Conservation (phyloP, 2,329 filamentous ascomycete genomes). For the Plectosphaerella plurivora region DNA sequence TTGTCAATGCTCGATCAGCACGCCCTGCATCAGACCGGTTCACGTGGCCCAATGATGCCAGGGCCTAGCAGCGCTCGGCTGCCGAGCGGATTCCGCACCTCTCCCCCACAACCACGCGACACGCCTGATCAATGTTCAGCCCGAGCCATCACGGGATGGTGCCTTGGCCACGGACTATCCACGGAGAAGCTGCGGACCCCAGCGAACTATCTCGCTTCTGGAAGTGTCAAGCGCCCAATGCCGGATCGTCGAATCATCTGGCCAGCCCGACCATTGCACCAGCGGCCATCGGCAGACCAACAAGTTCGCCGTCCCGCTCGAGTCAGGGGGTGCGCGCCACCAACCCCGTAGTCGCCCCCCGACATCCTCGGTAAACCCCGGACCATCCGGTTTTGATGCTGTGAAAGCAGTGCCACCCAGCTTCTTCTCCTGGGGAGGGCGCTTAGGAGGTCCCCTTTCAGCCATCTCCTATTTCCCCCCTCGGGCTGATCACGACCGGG, state of each 20-base stretch:
- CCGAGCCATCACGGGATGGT: neutral
- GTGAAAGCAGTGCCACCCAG: no score
- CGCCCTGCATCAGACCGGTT: neutral
- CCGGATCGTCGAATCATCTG: neutral
- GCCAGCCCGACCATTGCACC: neutral
- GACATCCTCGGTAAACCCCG: neutral
- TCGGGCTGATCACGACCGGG: no score
- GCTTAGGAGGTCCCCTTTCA: neutral
- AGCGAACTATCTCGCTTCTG: neutral
- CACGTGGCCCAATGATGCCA: neutral
- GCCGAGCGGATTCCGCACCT: neutral
- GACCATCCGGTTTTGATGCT: neutral
- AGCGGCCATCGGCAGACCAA: neutral
- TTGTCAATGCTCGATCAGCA: neutral
- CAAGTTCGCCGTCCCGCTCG: neutral
- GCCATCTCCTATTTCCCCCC: neutral
- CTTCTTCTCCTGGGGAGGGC: neutral
- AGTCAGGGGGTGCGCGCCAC: neutral
- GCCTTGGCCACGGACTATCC: neutral
- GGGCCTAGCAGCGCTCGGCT: neutral
- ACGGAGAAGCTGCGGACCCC: neutral
- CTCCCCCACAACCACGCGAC: neutral
- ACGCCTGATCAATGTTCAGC: neutral
- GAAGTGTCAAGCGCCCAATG: neutral
- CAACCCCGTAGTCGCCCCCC: neutral